Base-by-base conservation (phyloP, 2,329 filamentous ascomycete genomes). In the Sordariomycetes sp. region DNA sequence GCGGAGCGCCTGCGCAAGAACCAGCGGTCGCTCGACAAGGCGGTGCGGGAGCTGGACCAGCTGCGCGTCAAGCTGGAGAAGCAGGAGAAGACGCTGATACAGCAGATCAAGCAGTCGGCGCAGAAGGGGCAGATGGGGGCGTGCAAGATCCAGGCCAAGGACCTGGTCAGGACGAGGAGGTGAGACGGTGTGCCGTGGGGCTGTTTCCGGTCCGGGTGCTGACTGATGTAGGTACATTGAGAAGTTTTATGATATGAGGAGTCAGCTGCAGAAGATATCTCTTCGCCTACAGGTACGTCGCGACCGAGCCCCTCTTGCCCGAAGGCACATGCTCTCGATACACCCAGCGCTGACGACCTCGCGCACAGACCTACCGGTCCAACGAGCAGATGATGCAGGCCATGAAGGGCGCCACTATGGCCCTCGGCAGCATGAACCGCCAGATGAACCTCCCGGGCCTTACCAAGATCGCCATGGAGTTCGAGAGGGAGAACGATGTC, bases 361-460 rank as follows among this genome's bases (percentile, higher is more conserved):
- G 32, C 3, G 17, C 20, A 24, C 20, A 96, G 89, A 99, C 94
- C 54, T 92, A 97, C 62, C 85, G 94, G 62, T 96, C 91, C 63
- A 99, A 99, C 71, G 94, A 99, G 71, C 92, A 97, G 72, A 99
- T 99, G 94, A 96, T 96, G 91, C 90, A 96, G 72, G 94, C 91
- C 10, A 97, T 99, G 94, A 99, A 96, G 72, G 94, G 94, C 36
- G 94, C 94, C 4, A 97, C 94, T 1, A 85, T 86, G 72, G 85
- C 96, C 2, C 77, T 99, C 8, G 90, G 91, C 57, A 95, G 88
- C 74, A 99, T 99, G 94, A 99, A 99, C 72, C 82, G 88, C 62
- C 89, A 89, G 62, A 97, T 97, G 91, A 97, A 99, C 68, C 82
- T 99, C 2, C 94, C 94, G 0, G 90, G 90, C 20, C 77, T 99